phyloP scores from a whole-genome alignment of 2,329 filamentous ascomycete species.

The Microdochium nivale region DNA sequence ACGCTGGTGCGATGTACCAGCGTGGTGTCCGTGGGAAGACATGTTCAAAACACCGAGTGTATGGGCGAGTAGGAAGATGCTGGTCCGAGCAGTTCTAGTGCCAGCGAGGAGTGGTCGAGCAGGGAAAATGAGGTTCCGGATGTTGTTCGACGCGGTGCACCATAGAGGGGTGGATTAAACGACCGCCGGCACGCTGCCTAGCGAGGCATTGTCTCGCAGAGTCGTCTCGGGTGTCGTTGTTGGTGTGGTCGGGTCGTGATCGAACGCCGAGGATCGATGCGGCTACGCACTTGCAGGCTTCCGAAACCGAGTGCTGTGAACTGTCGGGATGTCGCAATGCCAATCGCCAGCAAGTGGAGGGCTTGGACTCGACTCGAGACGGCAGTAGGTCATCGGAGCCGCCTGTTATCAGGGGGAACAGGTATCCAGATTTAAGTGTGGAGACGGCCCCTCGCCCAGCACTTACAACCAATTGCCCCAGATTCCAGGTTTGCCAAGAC shows the following conservation, averaged over 20 bases:
- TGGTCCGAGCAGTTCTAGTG: not conserved
- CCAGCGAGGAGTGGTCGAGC: not conserved
- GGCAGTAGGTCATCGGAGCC: not conserved
- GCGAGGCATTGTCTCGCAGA: not conserved
- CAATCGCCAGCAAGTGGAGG: not conserved
- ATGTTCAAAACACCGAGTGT: conserved; percentile 6
- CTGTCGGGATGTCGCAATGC: not conserved
- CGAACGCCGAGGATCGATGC: not conserved
- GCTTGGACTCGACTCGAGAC: not conserved
- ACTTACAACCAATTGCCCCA: not conserved
- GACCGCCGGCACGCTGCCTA: not conserved
- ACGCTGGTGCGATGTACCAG: conserved; percentile 4
- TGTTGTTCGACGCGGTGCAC: not conserved
- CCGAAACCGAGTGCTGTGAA: not conserved
- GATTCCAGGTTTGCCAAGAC: not conserved
- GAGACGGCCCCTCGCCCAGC: not conserved
- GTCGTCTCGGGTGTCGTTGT: not conserved
- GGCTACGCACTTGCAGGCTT: not conserved
- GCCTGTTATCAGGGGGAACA: not conserved
- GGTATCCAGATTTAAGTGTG: not conserved
- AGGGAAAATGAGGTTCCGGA: not conserved
- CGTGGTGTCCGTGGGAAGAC: conserved; percentile 18
- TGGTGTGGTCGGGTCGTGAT: not conserved
- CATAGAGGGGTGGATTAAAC: not conserved
- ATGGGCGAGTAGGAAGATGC: not conserved